Evolutionary conservation across 140 eudicot genomes (phyloP), one percentile per base, ranked within the genome.

Genomic region (Stevia rebaudiana): DNA sequence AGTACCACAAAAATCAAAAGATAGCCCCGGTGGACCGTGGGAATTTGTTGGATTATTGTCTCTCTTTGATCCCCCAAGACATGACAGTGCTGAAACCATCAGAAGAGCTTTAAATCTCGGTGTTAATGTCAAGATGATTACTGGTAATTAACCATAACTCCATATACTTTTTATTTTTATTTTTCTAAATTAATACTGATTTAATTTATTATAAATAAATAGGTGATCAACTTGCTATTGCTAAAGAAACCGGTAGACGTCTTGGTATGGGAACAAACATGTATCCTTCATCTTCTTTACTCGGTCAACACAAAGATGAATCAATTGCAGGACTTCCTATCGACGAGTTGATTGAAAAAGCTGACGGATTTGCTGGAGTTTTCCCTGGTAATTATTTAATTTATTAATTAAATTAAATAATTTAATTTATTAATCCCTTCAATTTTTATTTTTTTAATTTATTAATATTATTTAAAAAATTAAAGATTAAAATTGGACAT

Each of bases 161-260:
- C 8, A 57, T 6, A 33, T 57, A 28, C 33, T 4, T 28, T 28
- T 28, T 28, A 28, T 1, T 28, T 28, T 1, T 4, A 28, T 28
- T 1, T 28, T 28, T n/a, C 0, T 8, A 43, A 21, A 11, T 43
- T 43, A 64, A 8, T 12, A 36, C 1, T 61, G 17, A 49, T 46
- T 28, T 46, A 37, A 36, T 62, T 28, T 8, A 22, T 41, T 8
- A 5, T 23, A n/a, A n/a, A n/a, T n/a, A n/a, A n/a, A 36, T 79
- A 88, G 96, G 96, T 78, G 97, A 90, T 77, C 97, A 90, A 78
- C 95, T 90, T 84, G 97, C 97, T 59, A 90, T 90, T 74, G 97
- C 85, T 46, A 90, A 90, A 83, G 97, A 90, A 65, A 90, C 97
- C 8, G 97, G 97, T 8, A 82, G 97, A 73, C 69, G 97, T n/a